Percentiles rank a stretch among this genome's conserved stretches.
Evolutionary conservation across 2,329 filamentous ascomycete genomes (phyloP).

Genomic region (Sclerotinia nivalis): DNA sequence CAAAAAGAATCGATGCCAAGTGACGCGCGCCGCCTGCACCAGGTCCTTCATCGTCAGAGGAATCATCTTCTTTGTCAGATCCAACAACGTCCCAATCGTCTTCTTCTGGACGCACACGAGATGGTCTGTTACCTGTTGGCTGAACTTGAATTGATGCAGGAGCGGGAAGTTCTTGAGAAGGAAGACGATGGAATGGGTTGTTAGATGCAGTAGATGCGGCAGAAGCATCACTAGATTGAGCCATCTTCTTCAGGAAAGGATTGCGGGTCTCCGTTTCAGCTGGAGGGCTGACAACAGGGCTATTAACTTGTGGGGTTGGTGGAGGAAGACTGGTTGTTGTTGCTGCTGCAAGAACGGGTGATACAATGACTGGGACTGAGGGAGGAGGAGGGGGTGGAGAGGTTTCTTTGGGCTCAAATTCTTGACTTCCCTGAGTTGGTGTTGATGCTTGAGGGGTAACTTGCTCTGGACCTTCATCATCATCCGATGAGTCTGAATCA

Average conservation of each 20-base stretch:
- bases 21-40: slow-evolving; percentile 85
- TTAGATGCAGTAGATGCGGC: slow-evolving; percentile 68
- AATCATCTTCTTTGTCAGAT: slow-evolving; percentile 73
- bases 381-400: slow-evolving; percentile 55
- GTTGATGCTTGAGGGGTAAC: slow-evolving; percentile 64
- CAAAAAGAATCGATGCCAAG: slow-evolving; percentile 91
- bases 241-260: slow-evolving; percentile 90
- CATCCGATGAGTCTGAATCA: slow-evolving; percentile 75
- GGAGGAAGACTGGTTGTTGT: slow-evolving; percentile 33
- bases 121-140: slow-evolving; percentile 49
- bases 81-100: slow-evolving; percentile 84
- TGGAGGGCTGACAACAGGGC: slow-evolving; percentile 50
- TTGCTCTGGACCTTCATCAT: slow-evolving; percentile 76
- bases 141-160: slow-evolving; percentile 44
- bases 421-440: slow-evolving; percentile 55
- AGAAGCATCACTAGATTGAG: slow-evolving; percentile 56
- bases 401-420: slow-evolving; percentile 54
- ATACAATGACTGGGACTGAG: slow-evolving; percentile 6
- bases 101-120: slow-evolving; percentile 60
- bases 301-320: slow-evolving; percentile 23
- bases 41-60: slow-evolving; percentile 72
- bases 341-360: slow-evolving; percentile 30
- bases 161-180: slow-evolving; percentile 58
- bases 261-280: slow-evolving; percentile 82
- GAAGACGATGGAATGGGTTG: slow-evolving; percentile 92